phyloP scores from a whole-genome alignment of 2,329 filamentous ascomycete genomes.

The Xylariaceae sp. region DNA sequence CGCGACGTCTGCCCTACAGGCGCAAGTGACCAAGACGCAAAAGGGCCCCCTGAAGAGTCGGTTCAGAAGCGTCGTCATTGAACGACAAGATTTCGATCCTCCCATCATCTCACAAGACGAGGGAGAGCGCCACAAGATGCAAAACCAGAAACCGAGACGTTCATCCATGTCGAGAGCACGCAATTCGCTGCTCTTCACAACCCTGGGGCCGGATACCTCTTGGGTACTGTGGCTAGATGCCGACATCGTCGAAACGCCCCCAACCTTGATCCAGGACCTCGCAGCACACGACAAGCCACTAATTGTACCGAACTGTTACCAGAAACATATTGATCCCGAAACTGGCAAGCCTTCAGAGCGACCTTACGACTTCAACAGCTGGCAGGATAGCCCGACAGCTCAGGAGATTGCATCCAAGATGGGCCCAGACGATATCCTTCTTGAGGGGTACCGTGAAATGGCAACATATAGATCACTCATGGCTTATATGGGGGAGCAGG shows the following conservation, averaged over 20 bases:
- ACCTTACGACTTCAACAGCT: slow-evolving; percentile 97
- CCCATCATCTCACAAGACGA: slow-evolving; percentile 83
- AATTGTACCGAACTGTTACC: slow-evolving; percentile 94
- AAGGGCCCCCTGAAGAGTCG: slow-evolving; percentile 79
- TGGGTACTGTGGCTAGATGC: slow-evolving; percentile 98
- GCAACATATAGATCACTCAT: slow-evolving; percentile 90
- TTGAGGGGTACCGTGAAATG: slow-evolving; percentile 93
- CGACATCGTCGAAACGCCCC: slow-evolving; percentile 88
- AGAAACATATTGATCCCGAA: slow-evolving; percentile 75
- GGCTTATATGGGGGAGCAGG: slow-evolving; percentile 74
- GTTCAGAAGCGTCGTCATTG: slow-evolving; percentile 92
- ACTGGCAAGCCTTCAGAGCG: slow-evolving; percentile 75
- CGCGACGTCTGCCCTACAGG: slow-evolving; percentile 82
- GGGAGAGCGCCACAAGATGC: slow-evolving; percentile 86
- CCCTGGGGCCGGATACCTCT: slow-evolving; percentile 84
- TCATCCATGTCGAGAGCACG: slow-evolving; percentile 92
- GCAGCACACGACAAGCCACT: slow-evolving; percentile 87
- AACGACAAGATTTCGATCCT: slow-evolving; percentile 92
- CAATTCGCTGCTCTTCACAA: slow-evolving; percentile 95
- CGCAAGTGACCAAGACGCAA: slow-evolving; percentile 84
- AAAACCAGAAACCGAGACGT: slow-evolving; percentile 84
- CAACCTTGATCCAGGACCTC: slow-evolving; percentile 86
- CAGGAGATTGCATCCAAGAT: slow-evolving; percentile 77
- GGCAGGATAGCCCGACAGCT: slow-evolving; percentile 87
- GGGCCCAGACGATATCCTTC: slow-evolving; percentile 87